These are phyloP conservation scores for Henckelia pumila DNA, from an alignment of 257 asterid species.

Conservation along the genomic window DNA sequence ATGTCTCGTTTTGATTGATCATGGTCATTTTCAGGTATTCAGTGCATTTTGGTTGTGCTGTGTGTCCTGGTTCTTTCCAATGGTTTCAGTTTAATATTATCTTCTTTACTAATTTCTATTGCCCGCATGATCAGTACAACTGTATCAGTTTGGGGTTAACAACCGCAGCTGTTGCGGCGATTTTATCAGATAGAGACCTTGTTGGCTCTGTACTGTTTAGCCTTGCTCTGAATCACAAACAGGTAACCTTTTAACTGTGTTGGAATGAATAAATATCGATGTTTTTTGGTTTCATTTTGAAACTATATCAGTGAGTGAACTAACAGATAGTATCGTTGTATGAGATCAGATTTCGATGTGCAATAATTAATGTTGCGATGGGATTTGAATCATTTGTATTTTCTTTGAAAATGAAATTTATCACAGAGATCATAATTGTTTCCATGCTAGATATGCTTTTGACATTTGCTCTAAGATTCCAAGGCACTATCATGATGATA, in stretches of 20 bases:
- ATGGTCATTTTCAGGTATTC: constrained; percentile 92
- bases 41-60: background rate
- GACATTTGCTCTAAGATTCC: background rate
- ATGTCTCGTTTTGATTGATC: constrained; percentile 90
- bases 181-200: constrained; percentile 71
- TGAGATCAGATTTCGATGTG: constrained; percentile 1
- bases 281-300: constrained; percentile 15
- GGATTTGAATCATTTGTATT: no score
- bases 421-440: background rate
- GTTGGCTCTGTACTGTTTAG: constrained; percentile 77
- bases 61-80: background rate
- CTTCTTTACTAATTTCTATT: constrained; percentile 21
- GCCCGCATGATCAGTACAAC: constrained; percentile 59
- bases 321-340: constrained; percentile 14
- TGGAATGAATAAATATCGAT: constrained; percentile 2
- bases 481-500: background rate
- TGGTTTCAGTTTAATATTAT: background rate
- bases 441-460: background rate
- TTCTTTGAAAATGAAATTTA: no score
- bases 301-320: background rate
- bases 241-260: constrained; percentile 44
- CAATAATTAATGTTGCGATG: no score
- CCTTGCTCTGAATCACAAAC: constrained; percentile 96
- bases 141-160: constrained; percentile 91
- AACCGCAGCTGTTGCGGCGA: constrained; percentile 80